A percentile compares a stretch with the other conserved stretches of the same genome.
Evolutionary conservation across 768 basidiomycete genomes (phyloP).

Genomic region (Filobasidium wieringae): DNA sequence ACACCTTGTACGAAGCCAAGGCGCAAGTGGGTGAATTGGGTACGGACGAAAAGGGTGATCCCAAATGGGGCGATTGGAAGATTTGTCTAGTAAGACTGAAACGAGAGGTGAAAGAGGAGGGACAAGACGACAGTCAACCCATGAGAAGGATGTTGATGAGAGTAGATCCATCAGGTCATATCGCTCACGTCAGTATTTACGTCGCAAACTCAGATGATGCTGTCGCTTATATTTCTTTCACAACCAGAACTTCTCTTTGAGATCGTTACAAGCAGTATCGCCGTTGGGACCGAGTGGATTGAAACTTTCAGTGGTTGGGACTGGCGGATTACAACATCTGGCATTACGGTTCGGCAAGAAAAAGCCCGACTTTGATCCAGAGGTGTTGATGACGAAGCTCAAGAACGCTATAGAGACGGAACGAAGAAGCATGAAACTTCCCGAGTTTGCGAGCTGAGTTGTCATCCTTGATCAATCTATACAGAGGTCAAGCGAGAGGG

Average conservation of each 20-base stretch:
- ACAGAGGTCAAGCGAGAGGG: too few species aligned
- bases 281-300: background rate
- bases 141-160: conserved; percentile 11
- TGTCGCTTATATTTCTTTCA: background rate
- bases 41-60: background rate
- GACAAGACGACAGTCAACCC: background rate
- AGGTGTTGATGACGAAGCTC: conserved; percentile 4
- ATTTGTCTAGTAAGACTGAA: conserved; percentile 10
- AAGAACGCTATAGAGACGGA: conserved; percentile 6
- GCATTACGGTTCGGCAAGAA: conserved; percentile 11
- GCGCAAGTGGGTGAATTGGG: background rate
- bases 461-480: too few species aligned
- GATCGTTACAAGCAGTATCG: conserved; percentile 5
- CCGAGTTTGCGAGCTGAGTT: too few species aligned
- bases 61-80: conserved; percentile 2
- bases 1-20: conserved; percentile 12
- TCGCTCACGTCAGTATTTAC: conserved; percentile 9
- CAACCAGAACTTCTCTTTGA: conserved; percentile 12
- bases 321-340: conserved; percentile 9
- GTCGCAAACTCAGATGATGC: background rate
- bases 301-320: conserved; percentile 2
- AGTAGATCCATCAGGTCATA: conserved; percentile 5
- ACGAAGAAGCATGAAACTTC: conserved; percentile 5
- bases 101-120: conserved; percentile 1
- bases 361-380: background rate